Conservation (phyloP, 1,284 basidiomycete species). For the Volvariella surrecta region DNA sequence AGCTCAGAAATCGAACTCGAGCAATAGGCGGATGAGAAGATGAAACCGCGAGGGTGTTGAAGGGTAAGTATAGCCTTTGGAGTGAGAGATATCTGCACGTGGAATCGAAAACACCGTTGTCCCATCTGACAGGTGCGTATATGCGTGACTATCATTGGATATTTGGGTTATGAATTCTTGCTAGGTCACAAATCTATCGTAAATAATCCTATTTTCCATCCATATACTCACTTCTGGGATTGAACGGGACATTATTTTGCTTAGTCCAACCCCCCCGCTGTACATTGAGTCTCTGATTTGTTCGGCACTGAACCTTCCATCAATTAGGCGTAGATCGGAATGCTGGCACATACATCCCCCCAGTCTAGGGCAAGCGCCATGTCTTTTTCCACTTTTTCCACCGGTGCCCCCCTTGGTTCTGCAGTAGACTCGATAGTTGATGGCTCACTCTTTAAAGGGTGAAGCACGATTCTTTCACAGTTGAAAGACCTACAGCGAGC, state of each 20-base stretch:
- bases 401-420: too few relatives aligned
- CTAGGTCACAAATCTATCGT: constrained; percentile 68
- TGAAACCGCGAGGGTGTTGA: too few relatives aligned
- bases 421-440: too few relatives aligned
- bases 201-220: constrained; percentile 65
- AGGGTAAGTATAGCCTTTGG: too few relatives aligned
- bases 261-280: constrained; percentile 51
- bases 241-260: constrained; percentile 60
- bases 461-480: too few relatives aligned
- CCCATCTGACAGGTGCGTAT: constrained; percentile 42
- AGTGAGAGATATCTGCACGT: constrained; percentile 41
- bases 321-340: too few relatives aligned
- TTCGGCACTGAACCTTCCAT: constrained; percentile 38
- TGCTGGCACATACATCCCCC: too few relatives aligned
- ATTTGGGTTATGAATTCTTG: background rate
- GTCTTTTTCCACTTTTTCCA: too few relatives aligned
- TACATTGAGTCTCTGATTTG: constrained; percentile 31
- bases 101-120: constrained; percentile 47
- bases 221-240: constrained; percentile 66
- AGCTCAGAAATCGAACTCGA: too few relatives aligned
- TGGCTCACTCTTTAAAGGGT: too few relatives aligned
- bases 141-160: background rate
- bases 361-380: too few relatives aligned
- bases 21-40: too few relatives aligned
- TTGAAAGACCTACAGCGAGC: constrained; percentile 26